Conservation (phyloP, 116 monocot species). For the Iris pallida region DNA sequence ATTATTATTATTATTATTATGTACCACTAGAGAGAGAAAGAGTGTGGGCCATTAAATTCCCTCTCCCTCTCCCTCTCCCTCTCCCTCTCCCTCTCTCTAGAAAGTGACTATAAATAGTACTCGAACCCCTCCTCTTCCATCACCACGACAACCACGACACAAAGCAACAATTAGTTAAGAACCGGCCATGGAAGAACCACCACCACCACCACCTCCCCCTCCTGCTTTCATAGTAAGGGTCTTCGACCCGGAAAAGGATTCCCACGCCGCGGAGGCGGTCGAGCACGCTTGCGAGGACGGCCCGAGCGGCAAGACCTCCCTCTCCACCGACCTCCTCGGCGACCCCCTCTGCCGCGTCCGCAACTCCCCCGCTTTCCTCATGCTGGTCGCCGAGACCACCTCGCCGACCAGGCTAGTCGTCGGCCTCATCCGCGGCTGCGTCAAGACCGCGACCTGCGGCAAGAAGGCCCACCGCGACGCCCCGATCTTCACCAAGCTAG, state of each 20-base stretch:
- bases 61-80: not conserved
- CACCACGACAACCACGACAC: not conserved
- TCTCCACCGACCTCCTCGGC: constrained; percentile 58
- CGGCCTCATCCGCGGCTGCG: constrained; percentile 47
- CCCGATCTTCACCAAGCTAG: constrained; percentile 37
- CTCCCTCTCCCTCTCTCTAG: not conserved
- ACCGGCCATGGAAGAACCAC: not conserved
- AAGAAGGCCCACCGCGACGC: constrained; percentile 7
- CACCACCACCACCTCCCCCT: too few species aligned
- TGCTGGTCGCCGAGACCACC: constrained; percentile 42
- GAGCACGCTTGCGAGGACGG: constrained; percentile 57
- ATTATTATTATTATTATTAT: too few species aligned
- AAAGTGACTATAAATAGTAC: not conserved
- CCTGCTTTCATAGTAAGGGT: constrained; percentile 27
- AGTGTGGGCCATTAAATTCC: too few species aligned
- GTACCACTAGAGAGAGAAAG: not conserved
- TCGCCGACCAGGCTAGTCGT: not conserved
- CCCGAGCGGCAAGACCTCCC: constrained; percentile 41
- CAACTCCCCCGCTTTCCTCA: constrained; percentile 60
- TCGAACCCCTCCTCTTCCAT: not conserved
- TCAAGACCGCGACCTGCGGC: constrained; percentile 45
- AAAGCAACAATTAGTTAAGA: not conserved
- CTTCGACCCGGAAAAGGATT: constrained; percentile 37
- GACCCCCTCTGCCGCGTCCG: constrained; percentile 69
- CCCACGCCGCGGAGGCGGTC: constrained; percentile 34